These are phyloP conservation scores for Pleurotus tuber-regium DNA, from an alignment of 768 basidiomycete genomes.

Conservation along the genomic window DNA sequence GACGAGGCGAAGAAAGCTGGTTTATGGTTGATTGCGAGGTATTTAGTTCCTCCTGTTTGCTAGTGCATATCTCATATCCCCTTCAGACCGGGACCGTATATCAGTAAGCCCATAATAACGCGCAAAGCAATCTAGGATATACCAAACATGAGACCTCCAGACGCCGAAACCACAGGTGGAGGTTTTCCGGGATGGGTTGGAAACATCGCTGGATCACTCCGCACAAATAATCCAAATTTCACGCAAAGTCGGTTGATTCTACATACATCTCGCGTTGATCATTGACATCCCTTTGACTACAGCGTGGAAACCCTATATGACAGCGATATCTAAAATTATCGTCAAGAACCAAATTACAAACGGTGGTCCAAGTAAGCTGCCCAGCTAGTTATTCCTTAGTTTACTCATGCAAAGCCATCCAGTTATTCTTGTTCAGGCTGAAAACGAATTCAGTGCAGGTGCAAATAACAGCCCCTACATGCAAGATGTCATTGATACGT, in stretches of 20 bases:
- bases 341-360: conserved; percentile 56
- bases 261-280: too few species aligned
- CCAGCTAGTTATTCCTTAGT: not conserved
- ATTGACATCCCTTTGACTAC: not conserved
- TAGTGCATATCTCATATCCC: not conserved
- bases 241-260: conserved; percentile 29
- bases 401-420: not conserved
- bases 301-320: conserved; percentile 60
- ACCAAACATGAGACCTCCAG: too few species aligned
- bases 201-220: conserved; percentile 46
- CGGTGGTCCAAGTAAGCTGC: conserved; percentile 51
- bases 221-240: conserved; percentile 50
- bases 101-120: too few species aligned
- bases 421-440: conserved; percentile 52
- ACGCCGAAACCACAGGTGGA: conserved; percentile 52
- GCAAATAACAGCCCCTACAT: conserved; percentile 42
- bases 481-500: conserved; percentile 46
- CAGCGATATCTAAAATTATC: conserved; percentile 44
- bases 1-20: conserved; percentile 50
- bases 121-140: too few species aligned
- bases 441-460: conserved; percentile 52
- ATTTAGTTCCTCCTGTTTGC: not conserved
- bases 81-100: conserved; percentile 49
- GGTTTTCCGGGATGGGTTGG: conserved; percentile 62
- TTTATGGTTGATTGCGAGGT: conserved; percentile 56